phyloP scores from a whole-genome alignment of 805 yeast genomes.

The Schizosaccharomyces osmophilus region DNA sequence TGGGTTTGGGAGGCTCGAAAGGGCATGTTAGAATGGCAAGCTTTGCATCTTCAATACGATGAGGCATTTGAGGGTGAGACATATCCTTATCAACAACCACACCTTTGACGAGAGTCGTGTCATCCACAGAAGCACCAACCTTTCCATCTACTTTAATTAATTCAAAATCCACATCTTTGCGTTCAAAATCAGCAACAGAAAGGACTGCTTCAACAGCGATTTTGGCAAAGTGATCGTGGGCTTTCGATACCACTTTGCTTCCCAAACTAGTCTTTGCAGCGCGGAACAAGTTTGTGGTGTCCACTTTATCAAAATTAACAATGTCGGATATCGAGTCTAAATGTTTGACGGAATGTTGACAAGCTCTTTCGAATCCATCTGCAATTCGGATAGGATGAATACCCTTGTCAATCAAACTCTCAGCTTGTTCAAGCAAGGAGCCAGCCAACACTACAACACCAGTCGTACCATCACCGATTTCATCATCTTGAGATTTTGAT shows the following conservation, averaged over 20 bases:
- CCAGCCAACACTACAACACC: slow-evolving; percentile 95
- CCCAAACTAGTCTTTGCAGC: slow-evolving; percentile 92
- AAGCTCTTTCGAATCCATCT: slow-evolving; percentile 91
- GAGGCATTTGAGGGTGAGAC: slow-evolving; percentile 97
- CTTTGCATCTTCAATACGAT: slow-evolving; percentile 49
- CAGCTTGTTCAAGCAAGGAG: slow-evolving; percentile 79
- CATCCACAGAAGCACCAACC: slow-evolving; percentile 81
- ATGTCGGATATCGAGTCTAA: slow-evolving; percentile 55
- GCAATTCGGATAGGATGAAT: slow-evolving; percentile 93
- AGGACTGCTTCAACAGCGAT: slow-evolving; percentile 95
- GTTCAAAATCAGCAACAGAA: slow-evolving; percentile 70
- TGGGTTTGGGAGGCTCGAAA: slow-evolving; percentile 98
- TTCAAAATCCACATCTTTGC: slow-evolving; percentile 93
- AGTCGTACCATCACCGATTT: slow-evolving; percentile 96
- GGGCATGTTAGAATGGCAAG: slow-evolving; percentile 94
- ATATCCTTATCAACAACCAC: slow-evolving; percentile 88
- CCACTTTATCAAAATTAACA: slow-evolving; percentile 26
- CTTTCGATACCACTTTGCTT: slow-evolving; percentile 80
- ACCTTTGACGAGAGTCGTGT: slow-evolving; percentile 66
- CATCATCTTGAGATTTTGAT: slow-evolving; percentile 84
- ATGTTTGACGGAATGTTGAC: slow-evolving; percentile 62
- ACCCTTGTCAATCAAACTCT: slow-evolving; percentile 66
- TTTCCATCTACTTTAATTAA: slow-evolving; percentile 85
- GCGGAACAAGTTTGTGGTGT: slow-evolving; percentile 33
- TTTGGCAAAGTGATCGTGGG: slow-evolving; percentile 77